Evolutionary conservation across 345 rosid species (phyloP), one percentile per base, ranked within the genome.

Genomic region (Hevea brasiliensis): DNA sequence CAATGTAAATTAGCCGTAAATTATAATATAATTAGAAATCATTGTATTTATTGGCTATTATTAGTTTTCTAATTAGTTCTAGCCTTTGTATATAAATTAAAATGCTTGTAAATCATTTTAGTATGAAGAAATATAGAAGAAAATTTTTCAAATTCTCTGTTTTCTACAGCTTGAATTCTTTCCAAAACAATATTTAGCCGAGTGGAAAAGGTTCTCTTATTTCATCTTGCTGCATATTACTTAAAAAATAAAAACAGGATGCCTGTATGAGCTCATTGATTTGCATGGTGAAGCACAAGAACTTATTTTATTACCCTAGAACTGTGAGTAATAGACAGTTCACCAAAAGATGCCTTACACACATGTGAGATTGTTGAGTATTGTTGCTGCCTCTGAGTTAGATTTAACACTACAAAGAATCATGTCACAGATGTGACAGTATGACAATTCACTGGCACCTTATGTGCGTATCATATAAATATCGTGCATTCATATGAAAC

Each of bases 121-220:
- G n/a, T n/a, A n/a, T n/a, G n/a, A n/a, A n/a, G n/a, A n/a, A n/a
- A n/a, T n/a, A n/a, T n/a, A n/a, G n/a, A n/a, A n/a, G n/a, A n/a
- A n/a, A n/a, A n/a, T n/a, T n/a, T n/a, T n/a, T n/a, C n/a, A n/a
- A n/a, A n/a, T n/a, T n/a, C n/a, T n/a, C n/a, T n/a, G n/a, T n/a
- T n/a, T n/a, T n/a, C n/a, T n/a, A n/a, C n/a, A 76, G 80, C 86
- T 95, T 72, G 94, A 92, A 75, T 86, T 95, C 77, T 81, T 95
- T 69, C 99, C 97, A 10, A 89, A 88, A 73, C 98, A 92, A 76
- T 92, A 91, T 79, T 76, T 86, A 61, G 97, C 98, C 37, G 98
- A 95, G 61, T 91, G 94, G 94, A 95, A 87, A 84, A 95, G 97
- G 99, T 95, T 50, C 45, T 74, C 60, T 76, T 57, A 60, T 77